phyloP scores from a whole-genome alignment of 306 rosid genomes.

The Abrus pulchellus region DNA sequence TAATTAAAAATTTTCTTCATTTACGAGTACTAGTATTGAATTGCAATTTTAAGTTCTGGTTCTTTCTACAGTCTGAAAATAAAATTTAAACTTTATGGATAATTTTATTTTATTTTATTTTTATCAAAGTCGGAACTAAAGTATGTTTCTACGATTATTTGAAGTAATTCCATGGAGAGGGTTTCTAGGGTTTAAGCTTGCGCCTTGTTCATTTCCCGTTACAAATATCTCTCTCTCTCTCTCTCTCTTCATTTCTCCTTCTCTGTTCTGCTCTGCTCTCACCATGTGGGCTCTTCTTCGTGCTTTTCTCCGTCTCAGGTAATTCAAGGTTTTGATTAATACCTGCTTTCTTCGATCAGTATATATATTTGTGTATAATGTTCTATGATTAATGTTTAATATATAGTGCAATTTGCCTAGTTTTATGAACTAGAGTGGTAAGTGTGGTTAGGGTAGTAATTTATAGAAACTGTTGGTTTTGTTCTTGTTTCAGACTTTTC shows the following conservation, averaged over 20 bases:
- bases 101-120: too few species aligned
- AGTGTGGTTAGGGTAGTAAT: neutral
- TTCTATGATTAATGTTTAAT: neutral
- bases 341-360: neutral
- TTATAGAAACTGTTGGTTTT: neutral
- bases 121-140: neutral
- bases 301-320: slow-evolving; percentile 69
- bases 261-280: neutral
- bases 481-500: neutral
- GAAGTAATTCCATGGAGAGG: neutral
- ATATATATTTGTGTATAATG: neutral
- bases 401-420: neutral
- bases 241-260: neutral
- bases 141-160: neutral
- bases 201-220: neutral
- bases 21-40: too few species aligned
- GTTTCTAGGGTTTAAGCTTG: slow-evolving; percentile 42
- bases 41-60: too few species aligned
- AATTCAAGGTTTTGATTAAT: neutral
- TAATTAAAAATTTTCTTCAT: too few species aligned
- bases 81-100: too few species aligned
- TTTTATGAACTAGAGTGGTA: neutral
- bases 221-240: neutral
- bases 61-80: too few species aligned
- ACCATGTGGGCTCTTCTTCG: slow-evolving; percentile 82